Evolutionary conservation across 2,329 filamentous ascomycete species (phyloP).

Genomic region (Trichoderma endophyticum): DNA sequence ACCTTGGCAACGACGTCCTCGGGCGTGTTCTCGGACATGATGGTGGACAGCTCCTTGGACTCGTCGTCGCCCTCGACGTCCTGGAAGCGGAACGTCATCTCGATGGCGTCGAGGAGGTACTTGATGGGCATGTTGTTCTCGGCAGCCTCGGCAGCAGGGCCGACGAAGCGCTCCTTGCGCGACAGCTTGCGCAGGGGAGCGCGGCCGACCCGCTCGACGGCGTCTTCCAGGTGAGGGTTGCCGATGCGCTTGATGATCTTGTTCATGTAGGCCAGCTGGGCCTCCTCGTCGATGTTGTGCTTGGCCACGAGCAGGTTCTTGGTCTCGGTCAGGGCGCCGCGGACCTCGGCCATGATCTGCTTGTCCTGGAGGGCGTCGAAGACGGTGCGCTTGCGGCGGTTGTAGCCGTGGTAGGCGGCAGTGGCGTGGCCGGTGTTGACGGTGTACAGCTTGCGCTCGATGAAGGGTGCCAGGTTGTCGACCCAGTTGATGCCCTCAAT

Average conservation of each 20-base stretch:
- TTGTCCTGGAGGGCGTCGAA: conserved; percentile 83
- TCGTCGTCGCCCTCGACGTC: conserved; percentile 90
- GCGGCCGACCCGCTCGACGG: conserved; percentile 91
- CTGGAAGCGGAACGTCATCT: conserved; percentile 94
- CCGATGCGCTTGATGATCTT: conserved; percentile 91
- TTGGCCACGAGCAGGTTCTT: conserved; percentile 81
- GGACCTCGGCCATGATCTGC: conserved; percentile 75
- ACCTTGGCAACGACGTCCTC: conserved; percentile 76
- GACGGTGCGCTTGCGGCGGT: conserved; percentile 80
- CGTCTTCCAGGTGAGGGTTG: conserved; percentile 89
- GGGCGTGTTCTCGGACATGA: conserved; percentile 70
- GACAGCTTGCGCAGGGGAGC: conserved; percentile 91
- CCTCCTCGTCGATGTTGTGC: conserved; percentile 70
- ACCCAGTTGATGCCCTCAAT: conserved; percentile 94
- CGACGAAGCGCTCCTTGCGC: conserved; percentile 94
- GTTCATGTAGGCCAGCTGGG: conserved; percentile 83
- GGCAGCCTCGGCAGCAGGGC: conserved; percentile 83
- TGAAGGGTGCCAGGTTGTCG: conserved; percentile 85
- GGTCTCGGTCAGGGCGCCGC: conserved; percentile 78
- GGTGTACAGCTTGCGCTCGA: conserved; percentile 98
- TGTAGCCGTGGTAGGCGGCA: conserved; percentile 91
- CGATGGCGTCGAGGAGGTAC: conserved; percentile 75
- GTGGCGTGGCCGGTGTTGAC: conserved; percentile 98
- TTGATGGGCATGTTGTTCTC: conserved; percentile 72
- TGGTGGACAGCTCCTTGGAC: conserved; percentile 78